A percentile compares a stretch with the other conserved stretches of the same genome.
phyloP scores from a whole-genome alignment of 208 protist species.

The Trypanosoma scelopori region DNA sequence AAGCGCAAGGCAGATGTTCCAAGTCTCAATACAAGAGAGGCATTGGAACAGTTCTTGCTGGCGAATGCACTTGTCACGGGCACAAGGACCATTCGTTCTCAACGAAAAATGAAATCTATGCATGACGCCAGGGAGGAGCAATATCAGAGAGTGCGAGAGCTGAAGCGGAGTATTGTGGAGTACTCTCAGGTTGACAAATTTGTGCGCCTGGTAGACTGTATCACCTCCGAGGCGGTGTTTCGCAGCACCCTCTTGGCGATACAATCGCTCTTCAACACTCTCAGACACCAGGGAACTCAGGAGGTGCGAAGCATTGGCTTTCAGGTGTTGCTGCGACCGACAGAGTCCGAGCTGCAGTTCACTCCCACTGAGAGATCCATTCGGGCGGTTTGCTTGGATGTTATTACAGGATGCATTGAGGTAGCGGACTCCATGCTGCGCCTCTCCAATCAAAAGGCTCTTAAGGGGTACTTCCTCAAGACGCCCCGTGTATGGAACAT shows the following conservation, averaged over 20 bases:
- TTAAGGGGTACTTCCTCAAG: slow-evolving; percentile 81
- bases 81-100: slow-evolving; percentile 40
- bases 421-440: slow-evolving; percentile 47
- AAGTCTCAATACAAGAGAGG: slow-evolving; percentile 89
- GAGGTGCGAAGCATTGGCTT: slow-evolving; percentile 84
- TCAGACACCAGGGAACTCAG: slow-evolving; percentile 58
- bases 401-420: slow-evolving; percentile 72
- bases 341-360: slow-evolving; percentile 63
- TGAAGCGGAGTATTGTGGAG: slow-evolving; percentile 92
- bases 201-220: slow-evolving; percentile 86
- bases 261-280: slow-evolving; percentile 69
- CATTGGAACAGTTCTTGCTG: slow-evolving; percentile 90
- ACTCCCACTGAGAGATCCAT: slow-evolving; percentile 72
- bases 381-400: slow-evolving; percentile 49
- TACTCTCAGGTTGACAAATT: slow-evolving; percentile 89
- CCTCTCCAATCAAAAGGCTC: slow-evolving; percentile 77
- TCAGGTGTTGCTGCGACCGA: slow-evolving; percentile 83
- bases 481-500: slow-evolving; percentile 82
- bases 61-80: slow-evolving; percentile 65
- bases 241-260: slow-evolving; percentile 57
- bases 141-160: slow-evolving; percentile 73
- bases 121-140: slow-evolving; percentile 87
- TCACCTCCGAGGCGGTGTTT: slow-evolving; percentile 87
- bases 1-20: slow-evolving; percentile 88
- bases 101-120: slow-evolving; percentile 91